Evolutionary conservation across 495 filamentous ascomycete genomes (phyloP).

Genomic region (Daldinia decipiens): DNA sequence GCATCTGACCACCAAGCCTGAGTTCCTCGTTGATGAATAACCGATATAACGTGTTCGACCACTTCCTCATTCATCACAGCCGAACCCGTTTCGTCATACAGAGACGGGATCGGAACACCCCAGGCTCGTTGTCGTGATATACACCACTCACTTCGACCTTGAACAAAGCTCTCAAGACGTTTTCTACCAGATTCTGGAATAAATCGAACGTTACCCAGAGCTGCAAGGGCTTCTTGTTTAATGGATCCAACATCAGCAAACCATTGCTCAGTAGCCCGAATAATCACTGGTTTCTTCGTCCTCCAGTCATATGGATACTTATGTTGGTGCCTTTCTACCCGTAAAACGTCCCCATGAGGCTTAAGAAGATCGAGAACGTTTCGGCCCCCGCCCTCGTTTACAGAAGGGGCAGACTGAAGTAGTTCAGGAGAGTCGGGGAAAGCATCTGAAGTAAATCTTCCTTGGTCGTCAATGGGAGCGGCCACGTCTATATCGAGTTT

Average conservation of each 20-base stretch:
- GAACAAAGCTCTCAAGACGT: slow-evolving; percentile 83
- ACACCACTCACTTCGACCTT: slow-evolving; percentile 94
- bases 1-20: slow-evolving; percentile 95
- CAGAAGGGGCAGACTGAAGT: slow-evolving; percentile 59
- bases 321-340: slow-evolving; percentile 76
- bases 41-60: slow-evolving; percentile 84
- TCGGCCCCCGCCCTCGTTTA: slow-evolving; percentile 67
- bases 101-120: slow-evolving; percentile 94
- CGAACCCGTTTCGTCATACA: slow-evolving; percentile 77
- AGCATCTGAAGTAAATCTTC: slow-evolving; percentile 79
- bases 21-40: slow-evolving; percentile 78
- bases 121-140: slow-evolving; percentile 97
- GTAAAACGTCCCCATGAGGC: slow-evolving; percentile 64
- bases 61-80: slow-evolving; percentile 80
- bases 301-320: slow-evolving; percentile 99
- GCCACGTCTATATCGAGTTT: slow-evolving; percentile 70
- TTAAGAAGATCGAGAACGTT: slow-evolving; percentile 74
- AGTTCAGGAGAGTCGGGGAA: slow-evolving; percentile 70
- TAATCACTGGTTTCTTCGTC: slow-evolving; percentile 89
- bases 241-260: slow-evolving; percentile 91
- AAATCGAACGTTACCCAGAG: slow-evolving; percentile 78
- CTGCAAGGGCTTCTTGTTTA: slow-evolving; percentile 72
- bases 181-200: slow-evolving; percentile 76
- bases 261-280: slow-evolving; percentile 95
- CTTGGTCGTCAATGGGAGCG: slow-evolving; percentile 84